These are phyloP conservation scores for Fusarium verticillioides DNA, from an alignment of 2,329 filamentous ascomycete genomes.

Conservation along the genomic window DNA sequence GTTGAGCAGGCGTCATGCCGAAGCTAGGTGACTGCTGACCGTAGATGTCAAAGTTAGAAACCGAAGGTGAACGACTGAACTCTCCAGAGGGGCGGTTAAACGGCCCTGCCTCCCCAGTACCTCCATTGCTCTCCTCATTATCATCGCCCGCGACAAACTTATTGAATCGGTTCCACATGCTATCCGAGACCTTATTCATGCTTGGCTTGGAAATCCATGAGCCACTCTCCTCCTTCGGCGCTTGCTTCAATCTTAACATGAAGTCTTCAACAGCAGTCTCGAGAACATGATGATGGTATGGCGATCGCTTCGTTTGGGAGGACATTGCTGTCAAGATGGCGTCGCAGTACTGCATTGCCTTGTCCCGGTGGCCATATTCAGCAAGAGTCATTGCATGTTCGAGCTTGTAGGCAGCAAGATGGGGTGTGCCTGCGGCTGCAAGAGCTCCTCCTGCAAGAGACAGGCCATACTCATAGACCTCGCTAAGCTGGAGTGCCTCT, in stretches of 20 bases:
- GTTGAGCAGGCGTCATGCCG: slow-evolving; percentile 45
- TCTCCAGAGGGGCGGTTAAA: slow-evolving; percentile 84
- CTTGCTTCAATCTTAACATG: slow-evolving; percentile 82
- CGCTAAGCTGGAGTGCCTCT: slow-evolving; percentile 91
- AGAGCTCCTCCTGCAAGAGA: slow-evolving; percentile 71
- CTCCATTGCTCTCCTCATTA: slow-evolving; percentile 78
- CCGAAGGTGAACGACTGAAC: slow-evolving; percentile 78
- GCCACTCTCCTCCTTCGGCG: slow-evolving; percentile 81
- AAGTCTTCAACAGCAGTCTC: slow-evolving; percentile 85
- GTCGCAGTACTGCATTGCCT: slow-evolving; percentile 93
- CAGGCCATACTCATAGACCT: slow-evolving; percentile 92
- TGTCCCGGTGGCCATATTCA: slow-evolving; percentile 82
- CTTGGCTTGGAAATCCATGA: slow-evolving; percentile 96
- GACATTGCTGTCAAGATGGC: slow-evolving; percentile 80
- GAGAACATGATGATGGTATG: slow-evolving; percentile 83
- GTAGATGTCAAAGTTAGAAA: slow-evolving; percentile 78
- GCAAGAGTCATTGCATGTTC: slow-evolving; percentile 86
- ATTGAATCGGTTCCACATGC: slow-evolving; percentile 92
- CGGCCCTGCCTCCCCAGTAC: slow-evolving; percentile 75
- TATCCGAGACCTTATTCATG: slow-evolving; percentile 94
- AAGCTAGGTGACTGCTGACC: slow-evolving; percentile 60
- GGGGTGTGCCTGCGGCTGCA: slow-evolving; percentile 72
- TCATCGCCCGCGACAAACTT: slow-evolving; percentile 97
- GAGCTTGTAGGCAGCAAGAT: slow-evolving; percentile 91
- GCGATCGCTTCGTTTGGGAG: slow-evolving; percentile 83